Conservation (phyloP, 2,329 filamentous ascomycete genomes). For the Mycocentrospora acerina region DNA sequence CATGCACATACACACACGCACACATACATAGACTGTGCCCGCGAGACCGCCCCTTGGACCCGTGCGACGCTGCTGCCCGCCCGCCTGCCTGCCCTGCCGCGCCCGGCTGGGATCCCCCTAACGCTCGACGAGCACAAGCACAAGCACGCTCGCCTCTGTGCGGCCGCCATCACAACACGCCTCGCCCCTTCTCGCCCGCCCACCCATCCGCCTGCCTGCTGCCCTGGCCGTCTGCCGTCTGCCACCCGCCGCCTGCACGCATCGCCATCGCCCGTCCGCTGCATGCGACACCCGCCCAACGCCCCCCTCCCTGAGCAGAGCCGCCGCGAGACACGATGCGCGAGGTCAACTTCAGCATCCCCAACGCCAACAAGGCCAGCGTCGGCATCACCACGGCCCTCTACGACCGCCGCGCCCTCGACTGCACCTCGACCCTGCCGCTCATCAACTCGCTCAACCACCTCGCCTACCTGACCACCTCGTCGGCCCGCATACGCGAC, state of each 20-base stretch:
- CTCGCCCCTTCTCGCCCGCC: slow-evolving; percentile 1
- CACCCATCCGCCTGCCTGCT: slow-evolving; percentile 5
- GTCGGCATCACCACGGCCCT: slow-evolving; percentile 98
- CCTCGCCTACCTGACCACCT: slow-evolving; percentile 96
- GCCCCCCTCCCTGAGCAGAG: too few relatives aligned
- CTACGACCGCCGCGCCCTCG: slow-evolving; percentile 94
- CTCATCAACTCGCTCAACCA: slow-evolving; percentile 99
- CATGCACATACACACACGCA: neutral
- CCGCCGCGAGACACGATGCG: slow-evolving; percentile 84
- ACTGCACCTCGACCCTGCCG: slow-evolving; percentile 96
- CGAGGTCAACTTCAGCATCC: slow-evolving; percentile 99
- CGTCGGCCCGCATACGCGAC: slow-evolving; percentile 93
- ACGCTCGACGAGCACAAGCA: too few relatives aligned
- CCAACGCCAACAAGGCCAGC: slow-evolving; percentile 98
- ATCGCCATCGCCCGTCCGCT: slow-evolving; percentile 17
- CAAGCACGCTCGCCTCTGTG: slow-evolving; percentile 33
- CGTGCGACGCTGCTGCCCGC: slow-evolving; percentile 3
- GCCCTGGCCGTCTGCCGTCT: slow-evolving; percentile 10
- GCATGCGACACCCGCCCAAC: slow-evolving; percentile 38
- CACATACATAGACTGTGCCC: neutral
- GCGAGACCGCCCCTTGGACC: too few relatives aligned
- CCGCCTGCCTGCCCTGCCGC: slow-evolving; percentile 21
- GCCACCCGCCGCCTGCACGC: slow-evolving; percentile 10
- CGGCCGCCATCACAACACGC: neutral
- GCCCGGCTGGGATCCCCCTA: slow-evolving; percentile 28